Evolutionary conservation across 768 basidiomycete genomes (phyloP).

Genomic region (Piloderma croceum): DNA sequence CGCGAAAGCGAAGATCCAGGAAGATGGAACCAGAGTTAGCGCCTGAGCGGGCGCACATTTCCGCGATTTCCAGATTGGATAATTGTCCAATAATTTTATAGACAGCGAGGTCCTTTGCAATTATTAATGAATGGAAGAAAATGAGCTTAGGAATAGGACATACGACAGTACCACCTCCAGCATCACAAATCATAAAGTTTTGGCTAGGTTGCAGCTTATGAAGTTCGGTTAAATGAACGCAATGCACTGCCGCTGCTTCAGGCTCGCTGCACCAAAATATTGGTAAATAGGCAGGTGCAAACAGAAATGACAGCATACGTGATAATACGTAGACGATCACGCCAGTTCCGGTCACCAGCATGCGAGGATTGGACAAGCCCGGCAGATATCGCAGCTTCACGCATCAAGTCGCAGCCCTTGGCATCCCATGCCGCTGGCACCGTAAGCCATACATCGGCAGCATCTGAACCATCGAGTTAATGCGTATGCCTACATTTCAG

Average conservation of each 20-base stretch:
- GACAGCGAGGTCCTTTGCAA: conserved; percentile 45
- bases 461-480: conserved; percentile 39
- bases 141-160: conserved; percentile 25
- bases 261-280: conserved; percentile 39
- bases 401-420: conserved; percentile 79
- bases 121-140: conserved; percentile 6
- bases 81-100: conserved; percentile 80
- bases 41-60: conserved; percentile 83
- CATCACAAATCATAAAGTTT: conserved; percentile 89
- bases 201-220: conserved; percentile 76
- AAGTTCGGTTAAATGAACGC: conserved; percentile 73
- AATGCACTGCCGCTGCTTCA: conserved; percentile 90
- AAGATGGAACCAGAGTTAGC: conserved; percentile 86
- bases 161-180: conserved; percentile 77
- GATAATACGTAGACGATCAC: conserved; percentile 78
- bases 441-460: conserved; percentile 80
- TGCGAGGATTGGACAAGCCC: conserved; percentile 69
- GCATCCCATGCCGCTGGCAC: conserved; percentile 93
- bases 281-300: conserved; percentile 3
- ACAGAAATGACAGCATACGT: conserved; percentile 37
- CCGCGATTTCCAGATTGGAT: conserved; percentile 82
- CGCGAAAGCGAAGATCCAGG: conserved; percentile 80
- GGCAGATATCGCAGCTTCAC: conserved; percentile 75
- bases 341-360: conserved; percentile 70
- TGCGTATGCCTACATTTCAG: background rate